Base-by-base conservation (phyloP, 2,329 filamentous ascomycete species). In the Beauveria asiatica region DNA sequence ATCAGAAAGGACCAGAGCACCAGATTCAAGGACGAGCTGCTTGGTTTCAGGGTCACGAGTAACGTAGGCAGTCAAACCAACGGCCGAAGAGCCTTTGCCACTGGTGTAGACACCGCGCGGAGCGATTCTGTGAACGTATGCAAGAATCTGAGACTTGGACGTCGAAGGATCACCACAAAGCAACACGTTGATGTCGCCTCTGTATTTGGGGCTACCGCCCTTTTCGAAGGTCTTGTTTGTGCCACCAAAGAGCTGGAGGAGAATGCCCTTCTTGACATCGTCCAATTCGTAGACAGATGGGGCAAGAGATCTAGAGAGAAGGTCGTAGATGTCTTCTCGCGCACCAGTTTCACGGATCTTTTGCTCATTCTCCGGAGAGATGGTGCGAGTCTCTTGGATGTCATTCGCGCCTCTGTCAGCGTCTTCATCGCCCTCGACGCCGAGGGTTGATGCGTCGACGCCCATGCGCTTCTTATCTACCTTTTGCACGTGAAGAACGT, bases 171-270 rank as follows among this genome's bases (percentile, higher is more conserved):
- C 94, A 80, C 94, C 94, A 69, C 94, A 99, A 41, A 99, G 87
- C 48, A 99, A 82, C 55, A 99, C 84, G 71, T 99, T 99, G 78
- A 99, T 97, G 73, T 99, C 94, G 64, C 94, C 94, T 78, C 94
- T 85, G 73, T 99, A 99, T 68, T 89, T 92, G 7, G 94, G 94
- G 69, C 90, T 96, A 61, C 92, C 94, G 60, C 94, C 94, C 74
- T 97, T 97, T 62, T 96, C 85, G 73, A 99, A 99, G 1, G 90
- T 90, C 77, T 99, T 99, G 79, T 99, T 99, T 39, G 94, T 96
- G 60, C 94, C 94, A 42, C 94, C 93, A 71, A 99, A 99, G 45
- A 99, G 84, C 70, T 99, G 94, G 4, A 99, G 85, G 11, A 99
- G 80, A 63, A 99, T 97, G 11, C 94, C 94, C 76, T 99, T 99